These are phyloP conservation scores for Lentinula detonsa DNA, from an alignment of 768 basidiomycete species.

Conservation along the genomic window DNA sequence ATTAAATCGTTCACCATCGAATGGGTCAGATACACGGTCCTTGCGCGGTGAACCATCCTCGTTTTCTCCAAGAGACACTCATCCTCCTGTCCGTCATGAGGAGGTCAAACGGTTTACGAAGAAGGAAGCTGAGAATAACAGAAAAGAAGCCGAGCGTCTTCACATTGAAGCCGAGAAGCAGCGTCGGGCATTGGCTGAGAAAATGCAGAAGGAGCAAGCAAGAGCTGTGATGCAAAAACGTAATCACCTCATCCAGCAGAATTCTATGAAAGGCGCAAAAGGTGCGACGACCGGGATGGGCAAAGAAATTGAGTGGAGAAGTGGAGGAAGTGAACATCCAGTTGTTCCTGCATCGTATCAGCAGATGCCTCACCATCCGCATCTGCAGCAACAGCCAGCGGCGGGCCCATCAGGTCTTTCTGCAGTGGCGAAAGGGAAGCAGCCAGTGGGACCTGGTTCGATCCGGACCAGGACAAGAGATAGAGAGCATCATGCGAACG, in stretches of 20 bases:
- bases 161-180: conserved; percentile 81
- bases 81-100: background rate
- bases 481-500: conserved; percentile 29
- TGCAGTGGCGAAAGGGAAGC: background rate
- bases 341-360: conserved; percentile 31
- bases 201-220: conserved; percentile 79
- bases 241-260: conserved; percentile 63
- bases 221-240: conserved; percentile 92
- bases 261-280: conserved; percentile 26
- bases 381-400: conserved; percentile 30
- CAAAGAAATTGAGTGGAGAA: conserved; percentile 51
- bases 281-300: background rate
- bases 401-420: background rate
- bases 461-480: conserved; percentile 44
- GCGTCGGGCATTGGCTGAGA: conserved; percentile 68
- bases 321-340: conserved; percentile 36
- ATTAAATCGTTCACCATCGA: conserved; percentile 72
- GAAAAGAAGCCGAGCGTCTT: conserved; percentile 76
- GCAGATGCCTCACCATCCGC: conserved; percentile 39
- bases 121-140: conserved; percentile 42
- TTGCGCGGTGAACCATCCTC: conserved; percentile 46
- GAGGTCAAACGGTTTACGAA: background rate
- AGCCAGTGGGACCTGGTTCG: conserved; percentile 31
- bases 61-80: conserved; percentile 27
- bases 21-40: conserved; percentile 55